Evolutionary conservation across 306 rosid species (phyloP), one percentile per base, ranked within the genome.

Genomic region (Lupinus albus): DNA sequence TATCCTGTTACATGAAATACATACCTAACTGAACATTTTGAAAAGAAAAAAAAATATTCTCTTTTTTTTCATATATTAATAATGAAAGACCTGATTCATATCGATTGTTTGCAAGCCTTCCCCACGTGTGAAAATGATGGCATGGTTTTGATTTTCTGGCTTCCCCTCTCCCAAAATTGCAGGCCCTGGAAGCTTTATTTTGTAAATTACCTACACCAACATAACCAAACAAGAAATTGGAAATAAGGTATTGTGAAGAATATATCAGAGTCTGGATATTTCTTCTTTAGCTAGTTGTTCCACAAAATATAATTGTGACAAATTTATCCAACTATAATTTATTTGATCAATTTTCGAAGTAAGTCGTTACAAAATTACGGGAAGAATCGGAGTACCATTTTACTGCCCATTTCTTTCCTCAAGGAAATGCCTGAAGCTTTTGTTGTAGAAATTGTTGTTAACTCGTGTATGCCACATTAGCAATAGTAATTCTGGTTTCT

Each of bases 131-230:
- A 93, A 93, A 80, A 93, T 89, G 77, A 93, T 89, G 74, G 98
- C 97, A 76, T 93, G 98, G 68, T 93, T 93, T 81, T 93, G 98
- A 85, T 89, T 93, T 80, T 93, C 98, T 61, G 98, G 98, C 80
- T 93, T 93, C 30, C 98, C 98, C 81, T 83, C 98, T 41, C 98
- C 98, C 80, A 89, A 72, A n/a, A 93, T 84, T 16, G 97, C 95
- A 38, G 88, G 87, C 58, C 97, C 97, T n/a, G 98, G 98, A 74
- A 93, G 96, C 87, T 86, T 93, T 84, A 93, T 88, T 76, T 66
- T 80, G 70, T 89, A 93, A 65, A 93, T 88, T 52, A 75, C 87
- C 97, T 93, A 71, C 74, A 76, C 15, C 76, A 73, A 70, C 64
- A 67, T 32, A 75, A 62, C 70, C 18, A 70, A 71, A 54, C 4